phyloP scores from a whole-genome alignment of 129 eudicot genomes.

The Saussurea involucrata region DNA sequence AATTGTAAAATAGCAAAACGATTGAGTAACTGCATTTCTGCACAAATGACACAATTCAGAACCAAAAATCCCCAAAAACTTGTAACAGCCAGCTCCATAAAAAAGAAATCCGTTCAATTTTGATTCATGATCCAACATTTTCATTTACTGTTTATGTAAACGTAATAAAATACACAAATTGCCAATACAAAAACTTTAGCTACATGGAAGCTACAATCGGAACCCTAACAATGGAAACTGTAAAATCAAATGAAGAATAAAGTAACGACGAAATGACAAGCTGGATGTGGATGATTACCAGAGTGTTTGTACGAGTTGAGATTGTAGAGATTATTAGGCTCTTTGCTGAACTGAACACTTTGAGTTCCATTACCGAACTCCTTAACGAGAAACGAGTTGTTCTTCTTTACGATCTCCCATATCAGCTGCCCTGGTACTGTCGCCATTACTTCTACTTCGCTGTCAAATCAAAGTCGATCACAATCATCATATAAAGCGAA shows the following conservation, averaged over 20 bases:
- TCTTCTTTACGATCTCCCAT: constrained; percentile 97
- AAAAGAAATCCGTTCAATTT: neutral
- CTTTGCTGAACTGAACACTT: constrained; percentile 73
- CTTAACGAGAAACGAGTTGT: constrained; percentile 84
- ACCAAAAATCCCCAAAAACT: neutral
- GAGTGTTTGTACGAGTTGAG: constrained; percentile 90
- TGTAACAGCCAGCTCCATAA: neutral
- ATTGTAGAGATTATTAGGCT: constrained; percentile 88
- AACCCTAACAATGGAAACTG: neutral
- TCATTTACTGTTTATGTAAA: no score
- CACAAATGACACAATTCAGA: neutral
- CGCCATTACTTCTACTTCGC: constrained; percentile 48
- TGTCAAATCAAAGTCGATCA: neutral
- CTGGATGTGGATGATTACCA: constrained; percentile 35
- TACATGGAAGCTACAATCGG: neutral
- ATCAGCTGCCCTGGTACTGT: constrained; percentile 92
- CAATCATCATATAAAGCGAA: neutral
- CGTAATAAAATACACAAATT: no score
- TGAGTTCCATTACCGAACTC: constrained; percentile 89
- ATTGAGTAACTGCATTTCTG: neutral
- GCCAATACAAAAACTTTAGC: neutral
- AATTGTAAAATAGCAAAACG: neutral
- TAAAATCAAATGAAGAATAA: neutral
- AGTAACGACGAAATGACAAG: neutral
- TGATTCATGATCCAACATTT: no score